Evolutionary conservation across 257 asterid genomes (phyloP).

Genomic region (Fraxinus excelsior): DNA sequence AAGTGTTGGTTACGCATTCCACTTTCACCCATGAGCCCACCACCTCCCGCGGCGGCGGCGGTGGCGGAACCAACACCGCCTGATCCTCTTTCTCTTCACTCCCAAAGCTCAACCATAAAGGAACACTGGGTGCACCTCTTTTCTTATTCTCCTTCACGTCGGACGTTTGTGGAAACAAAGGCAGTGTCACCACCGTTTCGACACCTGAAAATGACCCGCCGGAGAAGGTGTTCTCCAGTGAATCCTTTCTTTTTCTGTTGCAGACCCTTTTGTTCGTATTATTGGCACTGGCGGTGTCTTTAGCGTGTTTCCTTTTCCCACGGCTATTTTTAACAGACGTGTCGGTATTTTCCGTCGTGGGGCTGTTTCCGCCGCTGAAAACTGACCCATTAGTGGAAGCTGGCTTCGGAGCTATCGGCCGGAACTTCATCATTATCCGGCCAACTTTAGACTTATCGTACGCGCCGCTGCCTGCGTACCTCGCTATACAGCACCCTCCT

Average conservation of each 20-base stretch:
- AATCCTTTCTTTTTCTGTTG: constrained; percentile 32
- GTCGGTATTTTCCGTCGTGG: constrained; percentile 27
- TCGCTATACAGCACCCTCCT: constrained; percentile 76
- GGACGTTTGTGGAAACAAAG: constrained; percentile 46
- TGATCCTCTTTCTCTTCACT: constrained; percentile 13
- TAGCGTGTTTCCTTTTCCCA: constrained; percentile 41
- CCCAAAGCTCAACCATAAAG: constrained; percentile 55
- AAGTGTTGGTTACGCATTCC: constrained; percentile 54
- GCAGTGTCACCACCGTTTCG: constrained; percentile 39
- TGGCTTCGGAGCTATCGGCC: constrained; percentile 91
- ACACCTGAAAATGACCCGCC: constrained; percentile 36
- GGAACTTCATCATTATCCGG: constrained; percentile 60
- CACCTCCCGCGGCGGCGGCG: constrained; percentile 24
- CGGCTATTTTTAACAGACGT: neutral
- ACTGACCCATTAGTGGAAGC: constrained; percentile 27
- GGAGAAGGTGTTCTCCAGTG: constrained; percentile 39
- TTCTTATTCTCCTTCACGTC: neutral
- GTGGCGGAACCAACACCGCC: constrained; percentile 8
- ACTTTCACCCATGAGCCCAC: constrained; percentile 52
- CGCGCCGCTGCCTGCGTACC: constrained; percentile 42
- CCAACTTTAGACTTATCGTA: constrained; percentile 42
- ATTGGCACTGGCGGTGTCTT: constrained; percentile 13
- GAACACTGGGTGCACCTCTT: constrained; percentile 17
- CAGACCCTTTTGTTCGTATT: constrained; percentile 6
- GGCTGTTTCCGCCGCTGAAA: constrained; percentile 18